Evolutionary conservation across 2,329 filamentous ascomycete species (phyloP), one percentile per base, ranked within the genome.

Genomic region (Phaeosphaeriaceae sp.): DNA sequence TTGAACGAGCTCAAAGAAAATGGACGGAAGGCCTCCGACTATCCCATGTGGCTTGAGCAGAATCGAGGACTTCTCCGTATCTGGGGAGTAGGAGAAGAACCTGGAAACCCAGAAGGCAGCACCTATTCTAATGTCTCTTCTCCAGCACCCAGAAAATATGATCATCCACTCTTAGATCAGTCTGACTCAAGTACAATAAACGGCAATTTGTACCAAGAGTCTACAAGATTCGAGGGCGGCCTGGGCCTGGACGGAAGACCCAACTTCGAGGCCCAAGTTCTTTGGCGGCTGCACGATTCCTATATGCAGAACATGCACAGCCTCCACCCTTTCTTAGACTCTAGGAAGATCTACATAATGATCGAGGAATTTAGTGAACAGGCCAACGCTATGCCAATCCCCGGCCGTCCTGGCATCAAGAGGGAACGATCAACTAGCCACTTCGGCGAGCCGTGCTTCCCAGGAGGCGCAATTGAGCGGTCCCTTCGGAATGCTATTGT

Each of bases 41-140:
- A 92, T 67, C 90, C 91, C 0, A 88, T 94, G 70, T 81, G 85
- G 21, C 79, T 86, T 43, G 92, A 96, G 70, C 84, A 90, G 64
- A 81, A 81, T 48, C 84, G 91, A 23, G 91, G 91, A 0, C 74
- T 89, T 6, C 77, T 96, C 33, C 84, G 88, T 18, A 78, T 93
- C 1, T 92, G 88, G 72, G 91, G 91, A 1, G 76, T 73, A 42
- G 68, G 71, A 7, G 73, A 75, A 50, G 64, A 61, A 3, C 64
- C 67, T 16, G 61, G 60, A 16, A 72, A 64, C 36, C 69, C 53
- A 37, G 70, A 62, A 49, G 72, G 58, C 58, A 74, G 52, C 54
- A 74, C 54, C 52, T 69, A 74, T 18, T 73, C 74, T 20, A 76
- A 77, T 48, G 68, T 62, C 4, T 61, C 63, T 37, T 73, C 74